A percentile compares a stretch with the other conserved stretches of the same genome.
These are phyloP conservation scores for Passiflora organensis DNA, from an alignment of 345 rosid species.

Conservation along the genomic window DNA sequence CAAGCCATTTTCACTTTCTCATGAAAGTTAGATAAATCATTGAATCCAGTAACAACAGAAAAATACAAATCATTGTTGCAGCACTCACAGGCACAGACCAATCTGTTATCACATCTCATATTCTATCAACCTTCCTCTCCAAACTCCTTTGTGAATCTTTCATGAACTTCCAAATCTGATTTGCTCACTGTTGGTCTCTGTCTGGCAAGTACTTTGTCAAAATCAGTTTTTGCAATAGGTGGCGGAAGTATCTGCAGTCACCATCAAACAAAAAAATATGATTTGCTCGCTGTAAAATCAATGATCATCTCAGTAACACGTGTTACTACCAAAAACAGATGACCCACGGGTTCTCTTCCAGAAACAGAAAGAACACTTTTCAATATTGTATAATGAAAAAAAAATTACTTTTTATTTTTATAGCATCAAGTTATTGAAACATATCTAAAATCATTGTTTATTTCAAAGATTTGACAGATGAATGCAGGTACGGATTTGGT, in stretches of 20 bases:
- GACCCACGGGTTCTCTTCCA: too few species aligned
- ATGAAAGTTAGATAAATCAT: slow-evolving; percentile 19
- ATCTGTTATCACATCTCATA: background rate
- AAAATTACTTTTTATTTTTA: background rate
- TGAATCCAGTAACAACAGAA: slow-evolving; percentile 26
- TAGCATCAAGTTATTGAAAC: background rate
- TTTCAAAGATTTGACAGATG: background rate
- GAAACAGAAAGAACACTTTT: too few species aligned
- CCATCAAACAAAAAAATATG: slow-evolving; percentile 3
- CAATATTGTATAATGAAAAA: background rate
- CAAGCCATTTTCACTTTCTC: slow-evolving; percentile 27
- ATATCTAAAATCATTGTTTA: background rate
- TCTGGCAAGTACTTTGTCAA: slow-evolving; percentile 88
- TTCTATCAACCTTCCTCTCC: slow-evolving; percentile 84
- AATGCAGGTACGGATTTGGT: too few species aligned
- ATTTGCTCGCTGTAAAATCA: background rate
- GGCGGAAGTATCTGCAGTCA: slow-evolving; percentile 80
- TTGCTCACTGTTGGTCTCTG: slow-evolving; percentile 96
- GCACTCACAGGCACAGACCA: slow-evolving; percentile 28
- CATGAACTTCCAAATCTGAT: slow-evolving; percentile 80
- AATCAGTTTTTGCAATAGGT: slow-evolving; percentile 69
- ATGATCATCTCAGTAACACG: too few species aligned
- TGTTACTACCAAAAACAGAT: too few species aligned
- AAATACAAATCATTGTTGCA: slow-evolving; percentile 35
- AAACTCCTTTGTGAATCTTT: slow-evolving; percentile 93